phyloP scores from a whole-genome alignment of 2,329 filamentous ascomycete genomes.

The Colletotrichum salicis region DNA sequence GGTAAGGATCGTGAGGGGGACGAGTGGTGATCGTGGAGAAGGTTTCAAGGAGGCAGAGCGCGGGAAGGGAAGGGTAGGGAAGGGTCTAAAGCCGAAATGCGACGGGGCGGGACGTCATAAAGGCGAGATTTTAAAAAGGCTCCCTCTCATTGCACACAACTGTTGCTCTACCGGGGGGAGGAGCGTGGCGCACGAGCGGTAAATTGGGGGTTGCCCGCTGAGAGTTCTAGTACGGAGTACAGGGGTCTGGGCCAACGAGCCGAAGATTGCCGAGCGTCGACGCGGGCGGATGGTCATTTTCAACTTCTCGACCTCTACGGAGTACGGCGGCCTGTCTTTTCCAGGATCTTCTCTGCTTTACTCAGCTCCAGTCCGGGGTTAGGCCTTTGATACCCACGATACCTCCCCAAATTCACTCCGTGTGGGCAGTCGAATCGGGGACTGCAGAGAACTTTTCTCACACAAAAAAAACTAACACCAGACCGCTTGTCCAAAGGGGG shows the following conservation, averaged over 20 bases:
- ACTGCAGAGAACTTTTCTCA: background rate
- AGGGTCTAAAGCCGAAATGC: constrained; percentile 33
- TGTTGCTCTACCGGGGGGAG: constrained; percentile 8
- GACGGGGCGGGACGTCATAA: constrained; percentile 33
- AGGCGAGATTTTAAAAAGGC: constrained; percentile 34
- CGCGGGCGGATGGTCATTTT: constrained; percentile 23
- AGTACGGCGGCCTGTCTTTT: background rate
- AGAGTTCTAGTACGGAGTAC: constrained; percentile 28
- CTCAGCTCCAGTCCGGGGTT: background rate
- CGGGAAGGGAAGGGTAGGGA: constrained; percentile 21
- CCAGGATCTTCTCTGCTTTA: background rate
- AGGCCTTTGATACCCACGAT: constrained; percentile 6
- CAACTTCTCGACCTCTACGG: background rate
- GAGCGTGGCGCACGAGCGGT: constrained; percentile 20
- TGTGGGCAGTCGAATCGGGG: background rate
- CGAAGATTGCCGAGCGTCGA: constrained; percentile 35
- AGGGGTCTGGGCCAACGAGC: constrained; percentile 34
- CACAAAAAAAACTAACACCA: background rate
- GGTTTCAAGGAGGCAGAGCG: background rate
- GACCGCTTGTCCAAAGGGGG: constrained; percentile 6
- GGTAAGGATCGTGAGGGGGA: constrained; percentile 24
- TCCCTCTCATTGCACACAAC: constrained; percentile 31
- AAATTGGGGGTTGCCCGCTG: constrained; percentile 12
- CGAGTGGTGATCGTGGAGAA: constrained; percentile 28
- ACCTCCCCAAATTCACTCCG: background rate